Conservation (phyloP, 1,139 yeast species). For the Saccharomyces hybrid region DNA sequence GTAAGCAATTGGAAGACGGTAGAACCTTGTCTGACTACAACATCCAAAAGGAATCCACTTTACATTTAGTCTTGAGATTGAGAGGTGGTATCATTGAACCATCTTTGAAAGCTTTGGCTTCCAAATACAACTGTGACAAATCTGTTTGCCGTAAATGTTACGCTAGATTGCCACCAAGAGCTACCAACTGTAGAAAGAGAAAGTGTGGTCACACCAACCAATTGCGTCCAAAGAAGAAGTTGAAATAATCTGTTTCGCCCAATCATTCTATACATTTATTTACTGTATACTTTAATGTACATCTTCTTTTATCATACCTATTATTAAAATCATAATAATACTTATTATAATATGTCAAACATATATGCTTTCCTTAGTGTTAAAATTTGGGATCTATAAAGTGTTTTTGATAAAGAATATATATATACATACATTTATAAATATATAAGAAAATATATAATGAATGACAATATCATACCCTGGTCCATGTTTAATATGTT, state of each 20-base stretch:
- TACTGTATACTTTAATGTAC: conserved; percentile 8
- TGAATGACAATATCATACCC: not conserved
- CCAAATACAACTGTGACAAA: conserved; percentile 99
- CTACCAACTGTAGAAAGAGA: conserved; percentile 99
- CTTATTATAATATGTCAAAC: not conserved
- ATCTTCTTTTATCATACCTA: not conserved
- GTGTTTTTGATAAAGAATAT: not conserved
- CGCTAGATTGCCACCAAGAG: conserved; percentile 99
- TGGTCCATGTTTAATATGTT: not conserved
- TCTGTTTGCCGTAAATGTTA: conserved; percentile 98
- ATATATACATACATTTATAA: not conserved
- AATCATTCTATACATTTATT: conserved; percentile 9
- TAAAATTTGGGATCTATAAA: not conserved
- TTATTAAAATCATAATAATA: not conserved
- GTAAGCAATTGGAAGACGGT: conserved; percentile 89
- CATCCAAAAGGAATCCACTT: conserved; percentile 87
- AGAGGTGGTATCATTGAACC: conserved; percentile 99
- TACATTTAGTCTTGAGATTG: conserved; percentile 79
- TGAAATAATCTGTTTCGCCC: conserved; percentile 60
- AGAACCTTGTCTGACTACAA: conserved; percentile 88
- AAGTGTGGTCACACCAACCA: conserved; percentile 99
- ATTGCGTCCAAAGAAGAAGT: conserved; percentile 99
- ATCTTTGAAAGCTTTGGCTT: conserved; percentile 97
- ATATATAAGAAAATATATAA: not conserved
- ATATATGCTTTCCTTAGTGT: not conserved